Percentiles rank a stretch among this genome's conserved stretches.
phyloP scores from a whole-genome alignment of 2,329 filamentous ascomycete species.

The Beauveria brongniartii region DNA sequence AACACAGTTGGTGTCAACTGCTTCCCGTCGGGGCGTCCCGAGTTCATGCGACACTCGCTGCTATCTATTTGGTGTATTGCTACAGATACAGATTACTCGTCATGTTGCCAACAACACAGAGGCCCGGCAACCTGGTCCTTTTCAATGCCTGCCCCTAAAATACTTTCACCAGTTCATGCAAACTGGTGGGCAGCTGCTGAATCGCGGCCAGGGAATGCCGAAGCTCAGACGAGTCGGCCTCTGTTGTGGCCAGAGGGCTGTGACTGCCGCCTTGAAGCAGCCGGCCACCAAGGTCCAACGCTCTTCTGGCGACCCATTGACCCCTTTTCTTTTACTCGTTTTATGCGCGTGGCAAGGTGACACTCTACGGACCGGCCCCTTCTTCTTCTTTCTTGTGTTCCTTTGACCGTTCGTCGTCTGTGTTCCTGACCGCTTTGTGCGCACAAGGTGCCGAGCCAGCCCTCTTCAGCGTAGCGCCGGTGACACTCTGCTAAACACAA shows the following conservation, averaged over 20 bases:
- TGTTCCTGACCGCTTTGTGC: slow-evolving; percentile 2
- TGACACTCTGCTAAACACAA: slow-evolving; percentile 1
- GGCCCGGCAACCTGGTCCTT: not conserved
- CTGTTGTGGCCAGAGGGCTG: not conserved
- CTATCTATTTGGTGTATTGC: no score
- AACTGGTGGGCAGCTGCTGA: slow-evolving; percentile 1
- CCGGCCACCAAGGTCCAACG: not conserved
- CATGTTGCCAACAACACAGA: not conserved
- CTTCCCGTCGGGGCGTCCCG: not conserved
- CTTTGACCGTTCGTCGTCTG: not conserved
- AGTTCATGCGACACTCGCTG: not conserved
- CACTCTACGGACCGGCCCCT: not conserved
- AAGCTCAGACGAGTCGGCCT: not conserved
- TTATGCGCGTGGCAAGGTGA: not conserved
- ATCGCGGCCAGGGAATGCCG: not conserved
- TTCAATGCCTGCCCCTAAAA: not conserved
- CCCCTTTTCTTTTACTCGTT: slow-evolving; percentile 5
- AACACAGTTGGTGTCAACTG: not conserved
- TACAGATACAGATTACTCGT: no score
- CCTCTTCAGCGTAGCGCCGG: not conserved
- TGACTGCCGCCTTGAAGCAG: not conserved
- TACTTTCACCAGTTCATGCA: not conserved
- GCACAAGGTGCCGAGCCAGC: not conserved
- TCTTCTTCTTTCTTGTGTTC: not conserved
- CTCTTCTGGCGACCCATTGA: not conserved